Percentiles rank a stretch among this genome's conserved stretches.
These are phyloP conservation scores for Akebia trifoliata DNA, from an alignment of 164 flowering plant species.

Conservation along the genomic window DNA sequence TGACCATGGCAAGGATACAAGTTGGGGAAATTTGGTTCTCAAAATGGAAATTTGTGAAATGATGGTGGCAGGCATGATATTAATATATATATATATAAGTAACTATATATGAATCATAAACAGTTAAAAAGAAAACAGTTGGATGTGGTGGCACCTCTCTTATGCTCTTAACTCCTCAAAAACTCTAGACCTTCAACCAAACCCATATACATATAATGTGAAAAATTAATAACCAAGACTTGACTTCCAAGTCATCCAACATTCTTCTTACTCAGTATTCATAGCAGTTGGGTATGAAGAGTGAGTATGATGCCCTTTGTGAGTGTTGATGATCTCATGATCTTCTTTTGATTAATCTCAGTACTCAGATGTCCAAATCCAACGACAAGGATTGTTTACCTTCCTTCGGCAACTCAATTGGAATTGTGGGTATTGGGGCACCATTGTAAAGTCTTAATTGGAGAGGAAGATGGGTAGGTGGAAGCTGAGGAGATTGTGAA, in stretches of 20 bases:
- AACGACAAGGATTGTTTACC: slow-evolving; percentile 40
- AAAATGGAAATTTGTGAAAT: slow-evolving; percentile 7
- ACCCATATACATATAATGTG: not conserved
- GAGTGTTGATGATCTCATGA: not conserved
- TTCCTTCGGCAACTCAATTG: slow-evolving; percentile 19
- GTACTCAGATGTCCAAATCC: slow-evolving; percentile 16
- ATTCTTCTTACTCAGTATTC: too few relatives aligned
- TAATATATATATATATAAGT: slow-evolving; percentile 10
- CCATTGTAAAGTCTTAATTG: slow-evolving; percentile 25
- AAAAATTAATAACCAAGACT: not conserved
- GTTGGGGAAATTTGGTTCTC: slow-evolving; percentile 10
- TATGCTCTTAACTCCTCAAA: not conserved
- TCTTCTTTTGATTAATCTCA: not conserved
- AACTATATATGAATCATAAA: slow-evolving; percentile 20
- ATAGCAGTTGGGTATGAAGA: too few relatives aligned
- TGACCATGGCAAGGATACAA: slow-evolving; percentile 5
- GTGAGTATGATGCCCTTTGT: not conserved
- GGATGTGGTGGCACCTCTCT: slow-evolving; percentile 4
- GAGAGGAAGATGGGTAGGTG: slow-evolving; percentile 13
- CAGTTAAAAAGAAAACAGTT: slow-evolving; percentile 10
- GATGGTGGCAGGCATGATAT: slow-evolving; percentile 4
- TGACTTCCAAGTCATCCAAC: slow-evolving; percentile 1
- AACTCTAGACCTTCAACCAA: too few relatives aligned
- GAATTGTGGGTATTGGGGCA: slow-evolving; percentile 12
- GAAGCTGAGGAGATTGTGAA: slow-evolving; percentile 4